A percentile compares a stretch with the other conserved stretches of the same genome.
These are phyloP conservation scores for Cytidiella melzeri DNA, from an alignment of 768 basidiomycete genomes.

Conservation along the genomic window DNA sequence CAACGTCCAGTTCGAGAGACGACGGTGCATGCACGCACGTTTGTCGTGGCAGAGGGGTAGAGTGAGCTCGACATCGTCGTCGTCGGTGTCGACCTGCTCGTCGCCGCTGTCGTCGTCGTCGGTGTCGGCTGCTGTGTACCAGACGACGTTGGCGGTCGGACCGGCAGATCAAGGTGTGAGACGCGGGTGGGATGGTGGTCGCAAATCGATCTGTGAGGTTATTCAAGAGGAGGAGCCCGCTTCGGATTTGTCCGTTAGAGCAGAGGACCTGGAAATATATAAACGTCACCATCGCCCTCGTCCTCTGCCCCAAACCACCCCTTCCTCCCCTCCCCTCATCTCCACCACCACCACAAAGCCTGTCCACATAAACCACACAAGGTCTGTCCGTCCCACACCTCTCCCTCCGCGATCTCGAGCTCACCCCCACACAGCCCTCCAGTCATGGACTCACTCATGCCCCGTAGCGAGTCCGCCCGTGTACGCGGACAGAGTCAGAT, in stretches of 20 bases:
- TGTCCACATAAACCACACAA: constrained; percentile 6
- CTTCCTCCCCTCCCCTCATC: constrained; percentile 51
- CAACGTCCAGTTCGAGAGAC: not conserved
- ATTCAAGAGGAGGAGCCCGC: constrained; percentile 46
- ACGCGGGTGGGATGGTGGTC: not conserved
- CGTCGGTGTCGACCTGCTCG: constrained; percentile 2
- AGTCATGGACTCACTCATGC: constrained; percentile 42
- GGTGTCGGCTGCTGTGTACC: not conserved
- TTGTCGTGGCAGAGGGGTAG: constrained; percentile 6
- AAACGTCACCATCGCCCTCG: constrained; percentile 63
- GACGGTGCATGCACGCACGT: constrained; percentile 16
- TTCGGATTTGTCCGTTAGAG: constrained; percentile 25
- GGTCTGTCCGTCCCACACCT: constrained; percentile 16
- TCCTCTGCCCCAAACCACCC: constrained; percentile 35
- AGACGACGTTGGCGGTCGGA: not conserved
- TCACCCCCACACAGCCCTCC: constrained; percentile 11
- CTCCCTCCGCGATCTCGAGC: constrained; percentile 10
- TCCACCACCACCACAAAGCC: constrained; percentile 61
- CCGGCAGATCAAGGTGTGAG: not conserved
- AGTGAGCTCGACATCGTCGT: not conserved
- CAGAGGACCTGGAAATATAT: constrained; percentile 32
- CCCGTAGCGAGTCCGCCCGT: constrained; percentile 61
- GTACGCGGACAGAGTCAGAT: constrained; percentile 75
- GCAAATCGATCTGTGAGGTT: constrained; percentile 34
- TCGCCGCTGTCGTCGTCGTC: constrained; percentile 7